These are phyloP conservation scores for Rhizopogon vinicolor DNA, from an alignment of 768 basidiomycete species.

Conservation along the genomic window DNA sequence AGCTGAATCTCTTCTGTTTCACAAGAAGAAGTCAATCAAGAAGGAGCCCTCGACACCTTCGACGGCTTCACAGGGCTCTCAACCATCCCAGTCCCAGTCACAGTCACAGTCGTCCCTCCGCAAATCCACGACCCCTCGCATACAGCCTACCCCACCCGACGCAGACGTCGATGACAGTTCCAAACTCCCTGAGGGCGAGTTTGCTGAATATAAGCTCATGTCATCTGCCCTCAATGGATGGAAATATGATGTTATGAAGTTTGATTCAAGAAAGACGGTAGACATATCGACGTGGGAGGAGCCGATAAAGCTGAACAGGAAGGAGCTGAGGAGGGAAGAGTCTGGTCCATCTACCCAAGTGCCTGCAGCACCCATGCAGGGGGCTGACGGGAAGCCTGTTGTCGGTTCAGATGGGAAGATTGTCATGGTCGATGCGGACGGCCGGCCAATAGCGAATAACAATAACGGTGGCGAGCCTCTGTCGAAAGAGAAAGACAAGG, in stretches of 20 bases:
- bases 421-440: slow-evolving; percentile 81
- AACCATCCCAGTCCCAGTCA: slow-evolving; percentile 4
- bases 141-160: slow-evolving; percentile 33
- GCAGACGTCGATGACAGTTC: slow-evolving; percentile 47
- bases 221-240: slow-evolving; percentile 79
- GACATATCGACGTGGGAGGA: slow-evolving; percentile 65
- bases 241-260: slow-evolving; percentile 93
- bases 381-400: slow-evolving; percentile 80
- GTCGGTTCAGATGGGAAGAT: slow-evolving; percentile 70
- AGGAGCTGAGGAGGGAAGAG: slow-evolving; percentile 61
- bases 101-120: slow-evolving; percentile 16
- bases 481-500: slow-evolving; percentile 33
- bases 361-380: slow-evolving; percentile 71
- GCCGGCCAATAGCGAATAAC: slow-evolving; percentile 55
- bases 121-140: slow-evolving; percentile 34
- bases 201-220: slow-evolving; percentile 73
- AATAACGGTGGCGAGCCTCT: slow-evolving; percentile 23
- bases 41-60: slow-evolving; percentile 14
- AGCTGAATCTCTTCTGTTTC: slow-evolving; percentile 55
- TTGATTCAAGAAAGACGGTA: slow-evolving; percentile 68
- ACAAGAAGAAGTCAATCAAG: slow-evolving; percentile 44
- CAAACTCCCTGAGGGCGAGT: slow-evolving; percentile 63
- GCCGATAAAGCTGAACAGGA: slow-evolving; percentile 86
- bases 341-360: slow-evolving; percentile 33
- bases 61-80: slow-evolving; percentile 8